A percentile compares a stretch with the other conserved stretches of the same genome.
phyloP scores from a whole-genome alignment of 164 flowering plant genomes.

The Berberis vulgaris region DNA sequence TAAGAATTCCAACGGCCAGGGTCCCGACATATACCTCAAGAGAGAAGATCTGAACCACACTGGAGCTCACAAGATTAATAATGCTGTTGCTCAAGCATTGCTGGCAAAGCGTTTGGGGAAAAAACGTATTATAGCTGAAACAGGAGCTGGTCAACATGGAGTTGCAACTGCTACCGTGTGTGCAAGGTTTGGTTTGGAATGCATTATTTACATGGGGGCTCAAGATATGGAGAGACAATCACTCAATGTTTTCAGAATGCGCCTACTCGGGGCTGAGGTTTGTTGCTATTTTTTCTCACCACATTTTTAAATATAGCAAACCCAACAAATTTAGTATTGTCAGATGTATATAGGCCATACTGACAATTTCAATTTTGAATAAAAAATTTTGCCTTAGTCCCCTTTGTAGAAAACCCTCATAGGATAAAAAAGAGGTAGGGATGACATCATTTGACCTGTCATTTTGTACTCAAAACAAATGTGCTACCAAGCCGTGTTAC shows the following conservation, averaged over 20 bases:
- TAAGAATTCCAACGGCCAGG: background rate
- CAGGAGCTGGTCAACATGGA: background rate
- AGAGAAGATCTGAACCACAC: constrained; percentile 1
- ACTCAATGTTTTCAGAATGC: background rate
- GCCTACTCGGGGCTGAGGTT: background rate
- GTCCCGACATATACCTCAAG: background rate
- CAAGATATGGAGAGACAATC: background rate
- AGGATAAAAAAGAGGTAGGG: no score
- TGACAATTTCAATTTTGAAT: no score
- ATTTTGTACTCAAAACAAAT: no score
- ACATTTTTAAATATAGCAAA: no score
- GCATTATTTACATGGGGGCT: background rate
- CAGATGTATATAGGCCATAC: no score
- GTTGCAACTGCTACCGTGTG: background rate
- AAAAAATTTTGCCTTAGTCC: no score
- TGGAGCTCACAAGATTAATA: background rate
- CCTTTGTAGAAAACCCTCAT: no score
- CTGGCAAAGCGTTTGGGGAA: background rate
- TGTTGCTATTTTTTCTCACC: background rate
- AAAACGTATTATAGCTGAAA: background rate
- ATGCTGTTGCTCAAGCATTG: background rate
- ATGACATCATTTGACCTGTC: no score
- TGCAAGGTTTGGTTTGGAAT: background rate
- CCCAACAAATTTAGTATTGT: no score
- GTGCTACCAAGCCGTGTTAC: no score